phyloP scores from a whole-genome alignment of 495 filamentous ascomycete genomes.

The Neurospora tetrasperma region DNA sequence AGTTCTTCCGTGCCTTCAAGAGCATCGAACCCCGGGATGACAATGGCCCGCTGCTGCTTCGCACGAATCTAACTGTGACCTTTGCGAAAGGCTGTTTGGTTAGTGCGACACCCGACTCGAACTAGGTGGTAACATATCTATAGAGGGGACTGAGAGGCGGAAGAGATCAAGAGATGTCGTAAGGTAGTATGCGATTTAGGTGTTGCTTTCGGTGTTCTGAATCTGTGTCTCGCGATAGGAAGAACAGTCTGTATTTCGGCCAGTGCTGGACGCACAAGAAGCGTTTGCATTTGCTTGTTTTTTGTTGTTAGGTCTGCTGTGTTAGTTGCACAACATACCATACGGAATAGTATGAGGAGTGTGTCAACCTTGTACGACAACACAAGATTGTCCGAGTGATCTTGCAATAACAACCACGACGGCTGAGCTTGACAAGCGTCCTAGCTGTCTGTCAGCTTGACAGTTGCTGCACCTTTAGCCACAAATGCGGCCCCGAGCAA shows the following conservation, averaged over 20 bases:
- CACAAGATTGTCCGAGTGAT: not conserved
- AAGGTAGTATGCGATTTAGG: not conserved
- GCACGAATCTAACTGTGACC: constrained; percentile 23
- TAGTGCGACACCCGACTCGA: constrained; percentile 16
- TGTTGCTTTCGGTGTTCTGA: not conserved
- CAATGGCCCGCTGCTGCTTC: constrained; percentile 23
- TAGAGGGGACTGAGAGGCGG: not conserved
- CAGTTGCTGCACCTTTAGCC: not conserved
- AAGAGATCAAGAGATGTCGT: not conserved
- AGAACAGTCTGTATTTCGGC: not conserved
- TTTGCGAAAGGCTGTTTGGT: constrained; percentile 32
- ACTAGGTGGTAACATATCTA: not conserved
- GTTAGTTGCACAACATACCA: not conserved
- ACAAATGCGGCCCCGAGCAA: not conserved
- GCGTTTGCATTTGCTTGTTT: not conserved
- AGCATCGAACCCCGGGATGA: constrained; percentile 38
- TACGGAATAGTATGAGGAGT: too few relatives aligned
- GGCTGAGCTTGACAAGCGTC: not conserved
- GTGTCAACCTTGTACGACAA: not conserved
- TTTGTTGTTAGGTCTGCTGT: not conserved
- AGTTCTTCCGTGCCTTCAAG: constrained; percentile 50
- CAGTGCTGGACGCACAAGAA: not conserved
- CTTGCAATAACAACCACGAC: not conserved
- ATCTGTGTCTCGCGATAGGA: not conserved
- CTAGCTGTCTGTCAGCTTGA: not conserved